phyloP scores from a whole-genome alignment of 2,329 filamentous ascomycete genomes.

The Dactylellina sp. region DNA sequence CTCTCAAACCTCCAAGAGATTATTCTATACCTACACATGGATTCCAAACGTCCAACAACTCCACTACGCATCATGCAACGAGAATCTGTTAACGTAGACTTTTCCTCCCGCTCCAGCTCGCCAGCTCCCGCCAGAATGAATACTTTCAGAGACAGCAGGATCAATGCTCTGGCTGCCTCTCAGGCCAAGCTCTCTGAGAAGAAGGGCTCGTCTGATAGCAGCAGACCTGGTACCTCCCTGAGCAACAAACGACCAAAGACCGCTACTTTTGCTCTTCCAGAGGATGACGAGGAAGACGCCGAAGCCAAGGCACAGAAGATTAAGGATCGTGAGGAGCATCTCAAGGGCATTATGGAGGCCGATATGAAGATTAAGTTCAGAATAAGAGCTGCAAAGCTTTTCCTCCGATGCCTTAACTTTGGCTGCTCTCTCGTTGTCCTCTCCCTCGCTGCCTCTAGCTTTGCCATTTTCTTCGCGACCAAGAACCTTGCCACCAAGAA shows the following conservation, averaged over 20 bases:
- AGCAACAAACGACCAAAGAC: constrained; percentile 79
- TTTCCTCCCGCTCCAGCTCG: constrained; percentile 20
- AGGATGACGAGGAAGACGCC: constrained; percentile 81
- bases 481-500: constrained; percentile 79
- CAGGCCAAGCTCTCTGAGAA: constrained; percentile 68
- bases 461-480: constrained; percentile 92
- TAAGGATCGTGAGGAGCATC: constrained; percentile 62
- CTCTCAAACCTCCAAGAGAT: constrained; percentile 6
- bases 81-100: constrained; percentile 40
- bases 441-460: constrained; percentile 86
- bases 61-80: constrained; percentile 46
- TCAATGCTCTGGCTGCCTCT: constrained; percentile 87
- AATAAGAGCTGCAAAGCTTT: constrained; percentile 81
- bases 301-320: constrained; percentile 4
- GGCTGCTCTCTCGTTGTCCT: constrained; percentile 96
- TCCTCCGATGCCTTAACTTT: constrained; percentile 95
- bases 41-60: constrained; percentile 45
- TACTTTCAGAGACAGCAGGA: constrained; percentile 59
- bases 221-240: constrained; percentile 37
- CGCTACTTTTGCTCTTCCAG: constrained; percentile 85
- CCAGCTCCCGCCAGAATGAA: constrained; percentile 35
- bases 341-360: constrained; percentile 58
- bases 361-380: constrained; percentile 87
- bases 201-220: constrained; percentile 80
- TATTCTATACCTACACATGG: constrained; percentile 25